Percentiles rank a stretch among this genome's conserved stretches.
Conservation (phyloP, 208 protist genomes). For the Spongospora subterranea region DNA sequence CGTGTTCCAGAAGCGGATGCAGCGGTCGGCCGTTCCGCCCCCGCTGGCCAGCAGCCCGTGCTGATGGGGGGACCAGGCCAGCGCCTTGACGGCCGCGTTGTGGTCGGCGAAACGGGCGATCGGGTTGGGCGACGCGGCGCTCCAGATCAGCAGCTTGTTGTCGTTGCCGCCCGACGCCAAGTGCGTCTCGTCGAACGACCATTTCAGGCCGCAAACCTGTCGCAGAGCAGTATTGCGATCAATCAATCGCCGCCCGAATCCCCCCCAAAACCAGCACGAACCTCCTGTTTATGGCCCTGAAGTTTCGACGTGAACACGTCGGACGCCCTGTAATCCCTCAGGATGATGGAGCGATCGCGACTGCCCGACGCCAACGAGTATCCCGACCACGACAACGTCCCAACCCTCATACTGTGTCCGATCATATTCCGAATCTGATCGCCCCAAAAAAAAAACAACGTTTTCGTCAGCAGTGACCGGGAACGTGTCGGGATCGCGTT, state of each 20-base stretch:
- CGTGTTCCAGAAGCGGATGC: slow-evolving; percentile 82
- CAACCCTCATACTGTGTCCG: slow-evolving; percentile 71
- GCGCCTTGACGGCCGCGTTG: slow-evolving; percentile 70
- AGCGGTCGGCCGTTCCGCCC: slow-evolving; percentile 81
- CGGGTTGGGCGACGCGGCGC: slow-evolving; percentile 24
- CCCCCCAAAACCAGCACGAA: no score
- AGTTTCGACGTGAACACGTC: slow-evolving; percentile 40
- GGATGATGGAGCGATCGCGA: slow-evolving; percentile 62
- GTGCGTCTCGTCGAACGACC: slow-evolving; percentile 68
- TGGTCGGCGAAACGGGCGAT: slow-evolving; percentile 66
- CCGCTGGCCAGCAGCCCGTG: slow-evolving; percentile 78
- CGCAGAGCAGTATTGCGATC: neutral
- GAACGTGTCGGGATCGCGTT: neutral
- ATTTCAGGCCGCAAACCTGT: slow-evolving; percentile 69
- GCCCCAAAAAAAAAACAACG: no score
- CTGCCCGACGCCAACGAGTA: slow-evolving; percentile 71
- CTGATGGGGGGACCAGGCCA: slow-evolving; percentile 73
- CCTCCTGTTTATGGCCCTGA: slow-evolving; percentile 68
- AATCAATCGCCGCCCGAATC: no score
- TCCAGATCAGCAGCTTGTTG: slow-evolving; percentile 72
- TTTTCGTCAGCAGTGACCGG: no score
- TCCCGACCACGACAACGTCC: slow-evolving; percentile 71
- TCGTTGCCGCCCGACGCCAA: slow-evolving; percentile 74
- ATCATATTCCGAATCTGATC: slow-evolving; percentile 68
- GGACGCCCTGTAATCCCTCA: slow-evolving; percentile 63